Evolutionary conservation across 371 early-diverging fungal species (phyloP).

Genomic region (Lichtheimia ornata): DNA sequence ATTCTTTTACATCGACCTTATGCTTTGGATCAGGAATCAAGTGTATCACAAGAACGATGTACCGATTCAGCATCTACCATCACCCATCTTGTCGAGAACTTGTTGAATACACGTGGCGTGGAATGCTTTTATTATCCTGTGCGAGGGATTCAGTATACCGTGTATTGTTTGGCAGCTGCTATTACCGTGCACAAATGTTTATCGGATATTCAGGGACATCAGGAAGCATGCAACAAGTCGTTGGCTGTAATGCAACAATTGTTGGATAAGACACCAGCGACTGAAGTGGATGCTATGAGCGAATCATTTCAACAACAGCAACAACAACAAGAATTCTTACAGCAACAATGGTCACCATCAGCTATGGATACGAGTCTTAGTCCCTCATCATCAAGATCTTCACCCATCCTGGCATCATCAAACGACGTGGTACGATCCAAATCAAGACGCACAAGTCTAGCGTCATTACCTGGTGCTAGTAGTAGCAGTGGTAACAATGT

Average conservation of each 20-base stretch:
- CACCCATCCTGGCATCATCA: constrained; percentile 3
- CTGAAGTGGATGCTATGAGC: constrained; percentile 12
- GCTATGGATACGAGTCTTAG: constrained; percentile 3
- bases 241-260: constrained; percentile 15
- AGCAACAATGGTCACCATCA: constrained; percentile 6
- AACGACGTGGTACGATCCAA: constrained; percentile 9
- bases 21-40: constrained; percentile 4
- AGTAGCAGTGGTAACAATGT: neutral
- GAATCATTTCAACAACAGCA: neutral
- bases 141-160: constrained; percentile 40
- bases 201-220: constrained; percentile 10
- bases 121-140: constrained; percentile 43
- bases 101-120: constrained; percentile 27
- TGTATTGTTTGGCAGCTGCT: constrained; percentile 46
- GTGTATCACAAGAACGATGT: constrained; percentile 25
- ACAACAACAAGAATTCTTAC: neutral
- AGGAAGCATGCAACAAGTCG: constrained; percentile 16
- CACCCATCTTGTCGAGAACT: constrained; percentile 20
- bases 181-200: constrained; percentile 27
- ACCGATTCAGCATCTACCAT: constrained; percentile 29
- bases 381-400: constrained; percentile 11
- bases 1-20: constrained; percentile 22
- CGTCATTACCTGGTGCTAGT: constrained; percentile 3
- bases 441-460: constrained; percentile 12
- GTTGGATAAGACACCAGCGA: constrained; percentile 19